Base-by-base conservation (phyloP, 2,329 filamentous ascomycete genomes). In the Sphaerostilbella broomeana region DNA sequence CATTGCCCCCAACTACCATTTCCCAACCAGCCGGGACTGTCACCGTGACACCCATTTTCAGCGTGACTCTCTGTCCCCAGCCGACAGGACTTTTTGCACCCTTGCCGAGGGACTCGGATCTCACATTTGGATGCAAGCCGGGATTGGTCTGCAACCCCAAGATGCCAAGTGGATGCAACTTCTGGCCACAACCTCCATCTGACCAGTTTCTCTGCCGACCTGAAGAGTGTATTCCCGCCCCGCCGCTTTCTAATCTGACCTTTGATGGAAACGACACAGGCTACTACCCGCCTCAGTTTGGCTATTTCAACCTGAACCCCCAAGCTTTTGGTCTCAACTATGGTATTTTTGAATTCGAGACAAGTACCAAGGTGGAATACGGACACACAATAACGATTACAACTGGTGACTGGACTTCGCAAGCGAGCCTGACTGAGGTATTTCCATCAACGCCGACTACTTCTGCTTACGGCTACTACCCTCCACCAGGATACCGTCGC, bases 291-390 rank as follows among this genome's bases (percentile, higher is more conserved):
- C 65, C 71, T 1, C 47, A 51, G 4, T 46, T 47, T 10, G 75
- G 70, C 4, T 84, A 83, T 54, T 85, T 79, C 60, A 72, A 84
- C 43, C 66, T 85, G n/a, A 65, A 79, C 40, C 64, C 81, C 0
- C 56, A 64, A 2, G 67, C 67, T 0, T 86, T 85, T 42, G 80
- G 79, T 4, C 62, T 85, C 12, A 72, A 67, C 35, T 80, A 75
- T 43, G 72, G 72, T 28, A 78, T 84, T 13, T 84, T 82, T 44
- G 65, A 68, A 15, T 59, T 67, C 17, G 51, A 70, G 5, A 49
- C 62, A 1, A 50, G 66, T 9, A 50, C 64, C 5, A 60, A 59
- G 39, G 53, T 60, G 2, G 39, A 63, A 6, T 48, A 60, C 19
- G 62, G 61, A 18, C 54, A 58, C 8, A 53, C 61, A 2, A 66